Conservation (phyloP, 1,284 basidiomycete species). For the Agroathelia rolfsii region DNA sequence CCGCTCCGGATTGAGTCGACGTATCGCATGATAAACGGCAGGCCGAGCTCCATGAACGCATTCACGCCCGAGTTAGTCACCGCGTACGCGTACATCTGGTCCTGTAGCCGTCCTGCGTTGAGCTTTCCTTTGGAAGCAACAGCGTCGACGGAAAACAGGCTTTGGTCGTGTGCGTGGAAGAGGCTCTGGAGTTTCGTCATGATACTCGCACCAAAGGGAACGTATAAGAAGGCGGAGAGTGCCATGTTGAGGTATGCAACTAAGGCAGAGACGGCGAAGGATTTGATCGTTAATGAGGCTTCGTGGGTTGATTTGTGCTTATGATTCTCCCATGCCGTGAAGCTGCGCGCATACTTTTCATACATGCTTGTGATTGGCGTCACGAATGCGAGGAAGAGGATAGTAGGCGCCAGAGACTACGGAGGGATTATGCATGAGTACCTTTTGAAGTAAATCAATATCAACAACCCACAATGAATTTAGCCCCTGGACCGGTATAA, state of each 20-base stretch:
- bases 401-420: conserved; percentile 74
- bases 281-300: conserved; percentile 82
- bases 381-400: conserved; percentile 76
- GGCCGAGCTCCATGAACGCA: conserved; percentile 74
- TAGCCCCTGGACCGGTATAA: conserved; percentile 80
- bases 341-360: conserved; percentile 53
- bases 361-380: conserved; percentile 80
- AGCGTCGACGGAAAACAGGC: too few relatives aligned
- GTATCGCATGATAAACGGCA: conserved; percentile 73
- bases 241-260: conserved; percentile 84
- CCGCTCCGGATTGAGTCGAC: conserved; percentile 41
- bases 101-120: conserved; percentile 65
- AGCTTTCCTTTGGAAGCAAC: too few relatives aligned
- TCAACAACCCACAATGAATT: conserved; percentile 69
- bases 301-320: conserved; percentile 68
- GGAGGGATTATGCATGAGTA: conserved; percentile 3
- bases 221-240: conserved; percentile 84
- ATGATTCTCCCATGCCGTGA: conserved; percentile 92
- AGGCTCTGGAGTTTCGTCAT: too few relatives aligned
- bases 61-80: conserved; percentile 88
- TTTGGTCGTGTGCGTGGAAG: too few relatives aligned
- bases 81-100: conserved; percentile 91
- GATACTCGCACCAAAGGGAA: conserved; percentile 81
- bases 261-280: conserved; percentile 81
- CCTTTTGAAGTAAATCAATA: conserved; percentile 5